A percentile compares a stretch with the other conserved stretches of the same genome.
Conservation (phyloP, 129 eudicot genomes). For the Centaurea solstitialis region DNA sequence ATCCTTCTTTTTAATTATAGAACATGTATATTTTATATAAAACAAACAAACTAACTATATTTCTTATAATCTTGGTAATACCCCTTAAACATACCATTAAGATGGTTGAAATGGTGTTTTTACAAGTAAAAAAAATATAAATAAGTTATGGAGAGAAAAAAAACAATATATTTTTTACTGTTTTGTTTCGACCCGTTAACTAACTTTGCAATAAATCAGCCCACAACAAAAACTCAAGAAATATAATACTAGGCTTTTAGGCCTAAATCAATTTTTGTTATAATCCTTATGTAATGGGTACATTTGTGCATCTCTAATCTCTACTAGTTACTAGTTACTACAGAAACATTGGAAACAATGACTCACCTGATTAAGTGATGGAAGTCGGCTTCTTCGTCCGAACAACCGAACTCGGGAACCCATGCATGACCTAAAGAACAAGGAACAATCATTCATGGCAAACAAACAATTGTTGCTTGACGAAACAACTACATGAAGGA, state of each 20-base stretch:
- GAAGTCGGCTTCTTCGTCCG: constrained; percentile 84
- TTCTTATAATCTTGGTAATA: no score
- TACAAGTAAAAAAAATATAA: no score
- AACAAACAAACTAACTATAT: no score
- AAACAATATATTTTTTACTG: no score
- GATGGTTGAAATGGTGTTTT: no score
- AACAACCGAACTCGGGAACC: constrained; percentile 89
- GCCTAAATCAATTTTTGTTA: neutral
- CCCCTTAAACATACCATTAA: no score
- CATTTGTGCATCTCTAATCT: neutral
- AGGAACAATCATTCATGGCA: neutral
- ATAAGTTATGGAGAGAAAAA: no score
- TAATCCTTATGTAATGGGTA: neutral
- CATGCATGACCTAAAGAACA: constrained; percentile 77
- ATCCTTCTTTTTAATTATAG: no score
- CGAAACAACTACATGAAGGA: neutral
- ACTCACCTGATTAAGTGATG: constrained; percentile 84
- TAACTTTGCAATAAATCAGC: neutral
- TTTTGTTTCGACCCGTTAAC: neutral
- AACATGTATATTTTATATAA: no score
- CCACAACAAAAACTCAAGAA: no score
- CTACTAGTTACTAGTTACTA: neutral
- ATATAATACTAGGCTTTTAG: neutral
- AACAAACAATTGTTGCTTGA: neutral
- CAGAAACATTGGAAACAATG: neutral